Base-by-base conservation (phyloP, 2,329 filamentous ascomycete genomes). In the Fusarium floridanum region DNA sequence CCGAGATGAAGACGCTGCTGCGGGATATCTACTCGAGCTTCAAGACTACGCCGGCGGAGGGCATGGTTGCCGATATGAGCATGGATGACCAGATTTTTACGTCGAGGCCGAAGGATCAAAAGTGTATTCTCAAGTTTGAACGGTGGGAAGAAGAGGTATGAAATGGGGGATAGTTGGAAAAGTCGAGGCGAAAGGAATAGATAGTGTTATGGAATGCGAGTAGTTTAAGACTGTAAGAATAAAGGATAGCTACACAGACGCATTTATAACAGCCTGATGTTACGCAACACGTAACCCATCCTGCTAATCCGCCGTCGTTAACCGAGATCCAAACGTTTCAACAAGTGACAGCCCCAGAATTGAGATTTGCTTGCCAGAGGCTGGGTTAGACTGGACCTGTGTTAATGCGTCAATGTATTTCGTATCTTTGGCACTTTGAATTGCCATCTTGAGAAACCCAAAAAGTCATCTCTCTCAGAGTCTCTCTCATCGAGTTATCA, bases 51-150 rank as follows among this genome's bases (percentile, higher is more conserved):
- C 70, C 72, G 0, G 70, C 65, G 0, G 34, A 55, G 11, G 39
- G 39, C 0, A 69, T 75, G 67, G 22, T 6, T 16, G 66, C 55
- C 2, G 59, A 68, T 2, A 76, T 76, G 73, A 56, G 43, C 6
- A 68, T 76, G 66, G 72, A 75, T 37, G 72, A 76, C 17, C 73
- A 76, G 36, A 61, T 76, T 6, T 71, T 76, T 6, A 76, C 73
- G 4, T 61, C 72, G 9, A 56, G 73, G 7, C 73, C 73, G 8
- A 75, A 76, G 14, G 72, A 66, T 24, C 73, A 74, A 37, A 65
- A 57, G 7, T 75, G 73, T 1, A 48, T 61, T 5, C 27, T 75
- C 11, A 72, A 64, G 53, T 75, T 75, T n/a, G 50, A n/a, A 0
- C 56, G 57, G 22, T 70, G 73, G 68, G 62, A 64, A 11, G 71